Percentiles rank a stretch among this genome's conserved stretches.
Evolutionary conservation across 306 rosid species (phyloP).

Genomic region (Chamaecrista fasciculata): DNA sequence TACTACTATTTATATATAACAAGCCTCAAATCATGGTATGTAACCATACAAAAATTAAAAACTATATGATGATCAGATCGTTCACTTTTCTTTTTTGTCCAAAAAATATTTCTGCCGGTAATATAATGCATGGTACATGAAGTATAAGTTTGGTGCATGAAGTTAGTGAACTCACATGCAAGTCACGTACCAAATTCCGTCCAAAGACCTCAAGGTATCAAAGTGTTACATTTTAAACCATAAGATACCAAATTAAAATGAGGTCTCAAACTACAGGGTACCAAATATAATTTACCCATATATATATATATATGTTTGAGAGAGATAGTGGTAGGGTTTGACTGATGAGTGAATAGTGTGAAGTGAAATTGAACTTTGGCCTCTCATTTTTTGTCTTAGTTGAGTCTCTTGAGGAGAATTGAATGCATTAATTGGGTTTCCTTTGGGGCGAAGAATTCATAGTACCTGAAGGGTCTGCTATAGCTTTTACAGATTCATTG

Average conservation of each 20-base stretch:
- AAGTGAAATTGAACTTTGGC: not conserved
- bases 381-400: conserved; percentile 25
- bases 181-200: too few relatives aligned
- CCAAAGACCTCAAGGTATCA: too few relatives aligned
- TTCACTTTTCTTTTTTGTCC: not conserved
- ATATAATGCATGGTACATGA: conserved; percentile 20
- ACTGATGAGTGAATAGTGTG: conserved; percentile 1
- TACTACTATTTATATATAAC: too few relatives aligned
- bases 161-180: conserved; percentile 22
- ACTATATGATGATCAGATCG: too few relatives aligned
- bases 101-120: not conserved
- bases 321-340: conserved; percentile 20
- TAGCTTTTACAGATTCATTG: conserved; percentile 71
- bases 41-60: too few relatives aligned
- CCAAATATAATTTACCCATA: too few relatives aligned
- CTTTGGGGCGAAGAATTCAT: conserved; percentile 58
- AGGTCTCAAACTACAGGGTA: too few relatives aligned
- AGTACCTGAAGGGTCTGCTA: conserved; percentile 50
- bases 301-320: too few relatives aligned
- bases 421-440: conserved; percentile 53
- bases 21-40: too few relatives aligned
- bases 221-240: too few relatives aligned
- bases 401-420: conserved; percentile 42
- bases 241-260: too few relatives aligned
- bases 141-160: conserved; percentile 46